These are phyloP conservation scores for Pythium rishiriense DNA, from an alignment of 352 stramenopile species.

Conservation along the genomic window DNA sequence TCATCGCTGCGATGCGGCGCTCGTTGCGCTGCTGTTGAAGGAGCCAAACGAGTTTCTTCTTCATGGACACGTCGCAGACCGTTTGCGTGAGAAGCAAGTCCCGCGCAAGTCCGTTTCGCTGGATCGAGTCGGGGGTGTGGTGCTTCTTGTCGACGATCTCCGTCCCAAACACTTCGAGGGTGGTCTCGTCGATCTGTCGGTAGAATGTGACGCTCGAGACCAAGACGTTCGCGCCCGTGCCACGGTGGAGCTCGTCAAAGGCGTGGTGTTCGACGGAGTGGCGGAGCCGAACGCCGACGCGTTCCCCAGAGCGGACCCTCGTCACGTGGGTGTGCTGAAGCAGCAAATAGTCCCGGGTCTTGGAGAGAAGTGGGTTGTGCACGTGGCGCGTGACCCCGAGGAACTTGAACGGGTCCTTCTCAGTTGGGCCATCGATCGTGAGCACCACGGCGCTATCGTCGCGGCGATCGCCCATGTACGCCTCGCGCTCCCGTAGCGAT, in stretches of 20 bases:
- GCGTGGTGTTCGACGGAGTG: conserved; percentile 53
- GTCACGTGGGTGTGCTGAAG: conserved; percentile 8
- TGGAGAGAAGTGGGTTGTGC: conserved; percentile 17
- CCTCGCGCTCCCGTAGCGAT: conserved; percentile 32
- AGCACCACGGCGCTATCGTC: conserved; percentile 32
- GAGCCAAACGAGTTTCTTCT: conserved; percentile 42
- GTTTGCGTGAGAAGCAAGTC: conserved; percentile 19
- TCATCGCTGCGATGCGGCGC: not conserved
- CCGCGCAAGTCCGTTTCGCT: conserved; percentile 29
- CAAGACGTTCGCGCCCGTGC: conserved; percentile 34
- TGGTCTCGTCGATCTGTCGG: conserved; percentile 35
- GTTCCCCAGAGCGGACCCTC: conserved; percentile 28
- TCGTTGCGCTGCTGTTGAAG: not conserved
- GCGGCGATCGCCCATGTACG: conserved; percentile 37
- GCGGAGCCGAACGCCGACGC: conserved; percentile 42
- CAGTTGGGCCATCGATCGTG: conserved; percentile 26
- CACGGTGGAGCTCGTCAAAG: conserved; percentile 32
- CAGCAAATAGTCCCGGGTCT: conserved; percentile 40
- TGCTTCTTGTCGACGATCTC: conserved; percentile 28
- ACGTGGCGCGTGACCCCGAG: conserved; percentile 35
- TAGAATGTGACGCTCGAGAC: conserved; percentile 39
- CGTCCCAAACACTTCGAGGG: conserved; percentile 45
- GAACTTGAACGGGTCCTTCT: conserved; percentile 38
- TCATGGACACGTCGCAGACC: conserved; percentile 30
- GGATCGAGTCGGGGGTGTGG: not conserved